Conservation (phyloP, 108 stramenopile genomes). For the Skeletonema menzelii region DNA sequence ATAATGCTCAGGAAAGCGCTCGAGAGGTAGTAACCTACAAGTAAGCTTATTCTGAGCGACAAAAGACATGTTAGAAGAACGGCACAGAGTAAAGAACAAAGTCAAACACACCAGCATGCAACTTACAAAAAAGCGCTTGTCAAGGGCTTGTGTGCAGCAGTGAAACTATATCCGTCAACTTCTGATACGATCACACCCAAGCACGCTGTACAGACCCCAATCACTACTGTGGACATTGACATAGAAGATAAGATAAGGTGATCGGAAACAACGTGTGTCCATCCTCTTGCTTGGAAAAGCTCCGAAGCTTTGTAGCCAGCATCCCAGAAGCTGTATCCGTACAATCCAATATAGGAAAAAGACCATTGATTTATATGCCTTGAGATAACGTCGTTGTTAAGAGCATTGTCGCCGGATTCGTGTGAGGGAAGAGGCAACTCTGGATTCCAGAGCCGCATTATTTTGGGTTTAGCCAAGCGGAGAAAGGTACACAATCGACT, state of each 20-base stretch:
- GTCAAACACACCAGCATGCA: neutral
- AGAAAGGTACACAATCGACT: constrained; percentile 52
- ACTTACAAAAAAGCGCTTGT: constrained; percentile 65
- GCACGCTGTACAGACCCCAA: constrained; percentile 39
- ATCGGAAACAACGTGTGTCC: constrained; percentile 74
- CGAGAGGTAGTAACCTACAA: constrained; percentile 62
- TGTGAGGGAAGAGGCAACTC: constrained; percentile 7
- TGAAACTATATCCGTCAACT: constrained; percentile 69
- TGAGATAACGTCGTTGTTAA: constrained; percentile 54
- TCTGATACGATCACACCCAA: constrained; percentile 75
- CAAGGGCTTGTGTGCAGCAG: constrained; percentile 63
- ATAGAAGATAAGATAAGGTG: constrained; percentile 64
- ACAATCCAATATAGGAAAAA: constrained; percentile 75
- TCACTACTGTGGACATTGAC: constrained; percentile 52
- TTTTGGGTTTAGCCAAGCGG: constrained; percentile 48
- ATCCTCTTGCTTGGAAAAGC: constrained; percentile 77
- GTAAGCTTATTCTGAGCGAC: constrained; percentile 52
- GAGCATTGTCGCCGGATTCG: constrained; percentile 20
- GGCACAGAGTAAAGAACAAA: neutral
- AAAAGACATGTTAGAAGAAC: constrained; percentile 8
- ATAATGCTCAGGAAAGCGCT: constrained; percentile 66
- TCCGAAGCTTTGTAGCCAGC: constrained; percentile 65
- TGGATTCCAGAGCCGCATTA: constrained; percentile 13
- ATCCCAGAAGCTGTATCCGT: constrained; percentile 74
- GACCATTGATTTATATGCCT: constrained; percentile 82